A percentile compares a stretch with the other conserved stretches of the same genome.
These are phyloP conservation scores for Diplotaxis tenuifolia DNA, from an alignment of 345 rosid genomes.

Conservation along the genomic window DNA sequence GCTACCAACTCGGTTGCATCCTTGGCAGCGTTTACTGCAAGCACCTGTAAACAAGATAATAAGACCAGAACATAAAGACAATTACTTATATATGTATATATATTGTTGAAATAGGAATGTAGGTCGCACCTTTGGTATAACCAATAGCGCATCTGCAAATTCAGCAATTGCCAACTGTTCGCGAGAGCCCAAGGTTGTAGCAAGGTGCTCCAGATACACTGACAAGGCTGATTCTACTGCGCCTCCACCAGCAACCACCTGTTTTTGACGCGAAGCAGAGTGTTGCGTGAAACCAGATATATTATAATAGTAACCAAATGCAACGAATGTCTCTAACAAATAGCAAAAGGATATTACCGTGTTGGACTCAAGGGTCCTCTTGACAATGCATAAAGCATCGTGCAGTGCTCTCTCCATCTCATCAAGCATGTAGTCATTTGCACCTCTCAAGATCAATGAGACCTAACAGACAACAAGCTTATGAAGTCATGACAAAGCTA, in stretches of 20 bases:
- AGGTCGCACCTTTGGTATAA: slow-evolving; percentile 75
- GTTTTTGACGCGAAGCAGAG: slow-evolving; percentile 20
- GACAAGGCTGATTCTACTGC: slow-evolving; percentile 94
- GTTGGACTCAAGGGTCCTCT: slow-evolving; percentile 94
- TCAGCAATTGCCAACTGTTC: slow-evolving; percentile 96
- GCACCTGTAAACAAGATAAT: slow-evolving; percentile 55
- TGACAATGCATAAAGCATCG: slow-evolving; percentile 80
- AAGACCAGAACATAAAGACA: not conserved
- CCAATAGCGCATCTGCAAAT: slow-evolving; percentile 83
- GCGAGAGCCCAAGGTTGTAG: slow-evolving; percentile 86
- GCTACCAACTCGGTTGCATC: slow-evolving; percentile 97
- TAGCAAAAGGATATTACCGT: slow-evolving; percentile 48
- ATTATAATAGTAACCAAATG: not conserved
- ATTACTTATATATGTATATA: not conserved
- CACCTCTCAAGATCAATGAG: slow-evolving; percentile 91
- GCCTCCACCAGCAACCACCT: slow-evolving; percentile 99
- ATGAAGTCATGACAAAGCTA: not conserved
- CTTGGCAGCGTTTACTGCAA: slow-evolving; percentile 95
- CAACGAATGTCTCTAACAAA: not conserved
- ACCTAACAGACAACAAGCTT: slow-evolving; percentile 47
- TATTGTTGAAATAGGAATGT: not conserved
- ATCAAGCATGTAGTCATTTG: slow-evolving; percentile 97
- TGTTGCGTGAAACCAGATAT: not conserved
- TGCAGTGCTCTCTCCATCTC: slow-evolving; percentile 98
- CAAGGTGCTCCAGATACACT: slow-evolving; percentile 89